Percentiles rank a stretch among this genome's conserved stretches.
Conservation (phyloP, 306 rosid genomes). For the Rosa persica region DNA sequence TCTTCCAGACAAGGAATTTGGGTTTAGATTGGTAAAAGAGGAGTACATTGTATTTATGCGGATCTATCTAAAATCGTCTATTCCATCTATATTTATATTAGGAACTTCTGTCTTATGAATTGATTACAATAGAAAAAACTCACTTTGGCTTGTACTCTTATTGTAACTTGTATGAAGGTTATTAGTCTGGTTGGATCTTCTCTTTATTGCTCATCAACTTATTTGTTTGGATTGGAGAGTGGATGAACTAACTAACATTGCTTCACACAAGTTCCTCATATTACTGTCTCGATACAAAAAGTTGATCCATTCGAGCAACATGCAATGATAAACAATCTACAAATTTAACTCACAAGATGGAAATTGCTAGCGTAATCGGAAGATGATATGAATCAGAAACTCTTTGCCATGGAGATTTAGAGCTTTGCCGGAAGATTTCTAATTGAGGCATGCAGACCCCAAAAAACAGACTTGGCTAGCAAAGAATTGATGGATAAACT, state of each 20-base stretch:
- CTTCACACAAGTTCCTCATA: neutral
- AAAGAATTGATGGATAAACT: too few relatives aligned
- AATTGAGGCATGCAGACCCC: neutral
- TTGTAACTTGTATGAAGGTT: neutral
- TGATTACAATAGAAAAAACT: neutral
- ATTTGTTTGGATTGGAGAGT: neutral
- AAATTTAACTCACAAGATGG: neutral
- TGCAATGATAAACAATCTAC: neutral
- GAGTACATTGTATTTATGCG: neutral
- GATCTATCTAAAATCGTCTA: neutral
- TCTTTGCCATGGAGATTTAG: neutral
- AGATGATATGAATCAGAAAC: neutral
- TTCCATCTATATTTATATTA: neutral
- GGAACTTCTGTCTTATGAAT: neutral
- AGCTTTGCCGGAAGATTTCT: neutral
- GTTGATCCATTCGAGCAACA: neutral
- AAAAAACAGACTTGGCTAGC: too few relatives aligned
- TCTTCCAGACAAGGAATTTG: conserved; percentile 69
- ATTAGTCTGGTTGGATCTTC: neutral
- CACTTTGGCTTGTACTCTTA: neutral
- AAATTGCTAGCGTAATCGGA: neutral
- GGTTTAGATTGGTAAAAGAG: conserved; percentile 76
- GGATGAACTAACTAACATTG: neutral
- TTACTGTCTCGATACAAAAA: neutral
- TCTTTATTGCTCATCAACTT: neutral